phyloP scores from a whole-genome alignment of 768 basidiomycete genomes.

The Suillus americanus region DNA sequence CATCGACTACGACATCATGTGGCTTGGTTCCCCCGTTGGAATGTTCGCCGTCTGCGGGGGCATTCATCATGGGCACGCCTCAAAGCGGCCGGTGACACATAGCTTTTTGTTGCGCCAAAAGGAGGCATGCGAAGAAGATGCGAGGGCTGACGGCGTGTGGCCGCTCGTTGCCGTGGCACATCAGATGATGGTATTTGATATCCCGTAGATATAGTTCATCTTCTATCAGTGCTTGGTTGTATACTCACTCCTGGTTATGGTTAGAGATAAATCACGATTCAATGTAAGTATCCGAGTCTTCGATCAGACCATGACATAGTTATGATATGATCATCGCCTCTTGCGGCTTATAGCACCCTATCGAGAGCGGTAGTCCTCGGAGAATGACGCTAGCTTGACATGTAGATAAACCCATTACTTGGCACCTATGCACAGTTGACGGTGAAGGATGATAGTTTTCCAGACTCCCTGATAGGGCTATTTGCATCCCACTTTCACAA shows the following conservation, averaged over 20 bases:
- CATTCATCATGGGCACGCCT: constrained; percentile 6
- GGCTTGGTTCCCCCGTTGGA: constrained; percentile 26
- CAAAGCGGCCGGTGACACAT: constrained; percentile 23
- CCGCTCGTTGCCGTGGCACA: constrained; percentile 28
- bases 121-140: constrained; percentile 30
- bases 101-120: constrained; percentile 31
- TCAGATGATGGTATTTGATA: constrained; percentile 31
- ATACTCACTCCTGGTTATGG: neutral
- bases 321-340: neutral
- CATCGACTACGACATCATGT: constrained; percentile 31
- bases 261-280: constrained; percentile 1
- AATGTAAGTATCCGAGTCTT: neutral
- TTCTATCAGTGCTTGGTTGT: constrained; percentile 1
- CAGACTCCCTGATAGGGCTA: neutral
- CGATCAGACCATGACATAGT: neutral
- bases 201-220: neutral
- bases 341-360: neutral
- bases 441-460: neutral
- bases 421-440: neutral
- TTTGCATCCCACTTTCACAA: neutral
- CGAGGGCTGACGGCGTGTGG: constrained; percentile 28
- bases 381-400: neutral
- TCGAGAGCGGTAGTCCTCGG: neutral
- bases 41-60: constrained; percentile 28
- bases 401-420: neutral